A percentile compares a stretch with the other conserved stretches of the same genome.
Conservation (phyloP, 2,329 filamentous ascomycete species). For the Colletotrichum horii region DNA sequence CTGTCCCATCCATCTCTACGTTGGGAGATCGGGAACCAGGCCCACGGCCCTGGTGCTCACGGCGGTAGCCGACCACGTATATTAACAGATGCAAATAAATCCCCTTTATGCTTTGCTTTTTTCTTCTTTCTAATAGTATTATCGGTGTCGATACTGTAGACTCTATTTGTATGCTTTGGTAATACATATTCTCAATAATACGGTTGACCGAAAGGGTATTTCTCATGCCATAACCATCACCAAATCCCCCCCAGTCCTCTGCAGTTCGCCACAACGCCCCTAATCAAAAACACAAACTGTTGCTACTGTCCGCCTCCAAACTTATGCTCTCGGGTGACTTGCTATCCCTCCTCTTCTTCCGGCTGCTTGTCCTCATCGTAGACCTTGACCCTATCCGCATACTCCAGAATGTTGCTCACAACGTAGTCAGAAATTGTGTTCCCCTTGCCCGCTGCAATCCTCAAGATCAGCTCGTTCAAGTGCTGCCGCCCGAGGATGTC, state of each 20-base stretch:
- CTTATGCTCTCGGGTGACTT: neutral
- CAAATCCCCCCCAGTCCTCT: neutral
- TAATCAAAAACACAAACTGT: neutral
- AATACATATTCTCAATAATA: neutral
- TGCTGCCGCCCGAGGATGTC: conserved; percentile 91
- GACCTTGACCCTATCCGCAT: conserved; percentile 83
- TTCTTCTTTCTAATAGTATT: neutral
- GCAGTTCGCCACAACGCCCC: conserved; percentile 8
- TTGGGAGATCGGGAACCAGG: neutral
- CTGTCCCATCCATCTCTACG: neutral
- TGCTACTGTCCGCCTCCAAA: neutral
- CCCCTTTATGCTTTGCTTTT: neutral
- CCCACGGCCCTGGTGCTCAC: neutral
- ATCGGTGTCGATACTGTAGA: neutral
- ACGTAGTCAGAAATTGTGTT: conserved; percentile 79
- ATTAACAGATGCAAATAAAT: neutral
- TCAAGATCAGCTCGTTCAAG: conserved; percentile 88
- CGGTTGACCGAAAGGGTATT: conserved; percentile 1
- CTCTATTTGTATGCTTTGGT: neutral
- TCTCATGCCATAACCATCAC: neutral
- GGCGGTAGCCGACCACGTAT: too few relatives aligned
- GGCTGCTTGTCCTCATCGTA: conserved; percentile 62
- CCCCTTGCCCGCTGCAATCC: conserved; percentile 85
- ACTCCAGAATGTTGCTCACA: conserved; percentile 81
- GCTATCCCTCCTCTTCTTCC: neutral